Evolutionary conservation across 2,329 filamentous ascomycete species (phyloP).

Genomic region (Zymoseptoria crescenta): DNA sequence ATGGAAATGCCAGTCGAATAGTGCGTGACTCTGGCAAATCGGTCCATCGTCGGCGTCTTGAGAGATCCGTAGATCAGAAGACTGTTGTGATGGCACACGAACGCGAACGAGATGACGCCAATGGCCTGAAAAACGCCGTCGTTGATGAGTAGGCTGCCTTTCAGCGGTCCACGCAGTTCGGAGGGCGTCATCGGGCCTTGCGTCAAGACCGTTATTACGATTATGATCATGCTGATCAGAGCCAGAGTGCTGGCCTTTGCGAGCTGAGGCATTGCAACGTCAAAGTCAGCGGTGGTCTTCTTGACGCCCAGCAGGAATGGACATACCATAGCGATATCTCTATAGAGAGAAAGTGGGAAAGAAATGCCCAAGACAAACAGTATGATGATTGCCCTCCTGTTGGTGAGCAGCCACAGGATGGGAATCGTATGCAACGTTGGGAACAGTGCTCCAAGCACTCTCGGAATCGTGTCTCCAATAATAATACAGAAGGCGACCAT

Average conservation of each 20-base stretch:
- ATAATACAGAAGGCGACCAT: constrained; percentile 99
- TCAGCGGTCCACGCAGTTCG: constrained; percentile 64
- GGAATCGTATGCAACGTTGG: constrained; percentile 64
- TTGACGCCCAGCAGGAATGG: background rate
- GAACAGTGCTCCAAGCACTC: constrained; percentile 76
- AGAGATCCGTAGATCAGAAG: constrained; percentile 95
- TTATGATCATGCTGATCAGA: constrained; percentile 84
- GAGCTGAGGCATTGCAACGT: constrained; percentile 48
- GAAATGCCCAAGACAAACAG: constrained; percentile 79
- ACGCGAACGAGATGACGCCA: constrained; percentile 92
- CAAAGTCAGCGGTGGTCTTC: constrained; percentile 2
- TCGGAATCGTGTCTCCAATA: constrained; percentile 90
- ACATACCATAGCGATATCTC: constrained; percentile 87
- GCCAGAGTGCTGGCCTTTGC: constrained; percentile 93
- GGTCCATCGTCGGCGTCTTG: constrained; percentile 87
- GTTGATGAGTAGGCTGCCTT: constrained; percentile 67
- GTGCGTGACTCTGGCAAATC: constrained; percentile 88
- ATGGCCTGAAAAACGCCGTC: constrained; percentile 89
- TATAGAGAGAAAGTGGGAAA: constrained; percentile 84
- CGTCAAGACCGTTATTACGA: constrained; percentile 77
- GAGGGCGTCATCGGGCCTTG: constrained; percentile 69
- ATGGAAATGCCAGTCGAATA: constrained; percentile 86
- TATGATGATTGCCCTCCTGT: constrained; percentile 78
- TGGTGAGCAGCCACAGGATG: constrained; percentile 72
- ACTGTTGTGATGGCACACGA: constrained; percentile 85